These are phyloP conservation scores for Xerocomus nothofagi DNA, from an alignment of 1,284 basidiomycete species.

Conservation along the genomic window DNA sequence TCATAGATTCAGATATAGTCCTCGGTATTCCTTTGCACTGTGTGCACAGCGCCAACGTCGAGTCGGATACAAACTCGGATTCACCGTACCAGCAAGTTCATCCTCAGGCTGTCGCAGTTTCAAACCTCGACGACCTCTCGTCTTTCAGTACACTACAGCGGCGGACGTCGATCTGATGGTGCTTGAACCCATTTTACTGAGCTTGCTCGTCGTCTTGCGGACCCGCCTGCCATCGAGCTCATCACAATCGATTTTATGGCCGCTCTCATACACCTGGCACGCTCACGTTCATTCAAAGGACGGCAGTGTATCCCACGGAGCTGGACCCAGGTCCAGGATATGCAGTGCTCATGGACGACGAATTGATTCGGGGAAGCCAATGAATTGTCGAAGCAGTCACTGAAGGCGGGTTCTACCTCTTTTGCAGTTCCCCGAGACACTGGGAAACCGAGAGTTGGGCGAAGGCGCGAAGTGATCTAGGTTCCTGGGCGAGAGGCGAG, in stretches of 20 bases:
- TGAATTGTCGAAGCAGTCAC: constrained; percentile 18
- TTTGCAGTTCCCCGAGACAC: constrained; percentile 4
- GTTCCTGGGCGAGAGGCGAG: no score
- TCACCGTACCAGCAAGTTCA: background rate
- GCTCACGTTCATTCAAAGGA: constrained; percentile 17
- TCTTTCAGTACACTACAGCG: constrained; percentile 6
- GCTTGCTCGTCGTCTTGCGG: constrained; percentile 9
- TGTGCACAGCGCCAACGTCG: no score
- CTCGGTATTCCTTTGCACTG: background rate
- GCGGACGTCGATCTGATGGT: constrained; percentile 18
- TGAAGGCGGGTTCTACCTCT: constrained; percentile 22
- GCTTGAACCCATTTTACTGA: constrained; percentile 18
- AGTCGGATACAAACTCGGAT: background rate
- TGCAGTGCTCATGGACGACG: constrained; percentile 22
- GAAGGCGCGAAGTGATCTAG: no score
- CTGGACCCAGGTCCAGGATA: constrained; percentile 12
- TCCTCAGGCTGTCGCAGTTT: constrained; percentile 12
- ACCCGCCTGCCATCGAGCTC: background rate
- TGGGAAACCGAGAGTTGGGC: no score
- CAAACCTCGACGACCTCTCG: constrained; percentile 12
- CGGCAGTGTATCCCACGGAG: constrained; percentile 5
- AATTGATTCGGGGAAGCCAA: constrained; percentile 20
- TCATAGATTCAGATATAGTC: background rate
- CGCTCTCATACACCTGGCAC: constrained; percentile 14
- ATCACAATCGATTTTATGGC: constrained; percentile 6